Evolutionary conservation across 148 eudicot genomes (phyloP), one percentile per base, ranked within the genome.

Genomic region (Cornus kousa): DNA sequence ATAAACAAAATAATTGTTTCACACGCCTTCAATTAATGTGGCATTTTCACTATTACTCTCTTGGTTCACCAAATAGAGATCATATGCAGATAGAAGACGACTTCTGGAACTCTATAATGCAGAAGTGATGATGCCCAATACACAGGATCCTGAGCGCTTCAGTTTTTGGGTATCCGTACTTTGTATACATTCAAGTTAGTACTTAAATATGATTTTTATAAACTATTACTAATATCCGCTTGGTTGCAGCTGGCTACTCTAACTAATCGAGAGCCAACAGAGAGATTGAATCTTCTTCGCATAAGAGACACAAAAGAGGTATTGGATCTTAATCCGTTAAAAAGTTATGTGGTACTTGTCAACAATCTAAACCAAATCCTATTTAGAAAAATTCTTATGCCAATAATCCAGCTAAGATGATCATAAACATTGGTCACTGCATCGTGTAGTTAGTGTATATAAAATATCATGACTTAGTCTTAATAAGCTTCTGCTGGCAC

Each of bases 261-360:
- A 70, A 88, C 98, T 39, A 92, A 84, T 55, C 87, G 93, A 74
- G 87, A 93, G 75, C 94, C 99, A 66, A 72, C 88, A 65, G 98
- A 97, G 70, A 91, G 93, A 87, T 76, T 94, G 76, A 92, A 97
- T 35, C 90, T 92, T 59, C 94, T 97, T 70, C 89, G 90, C 16
- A 35, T 91, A 50, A 89, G 88, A 89, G 98, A 97, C 82, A 89
- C 98, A 62, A 81, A 80, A 60, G 98, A 94, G 99, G 99, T 97
- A 92, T 37, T 19, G 55, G 31, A 24, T 77, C 46, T 33, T 31
- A 60, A 37, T 57, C 43, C 69, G 32, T 32, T 35, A 2, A 16
- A 37, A 35, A 16, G 19, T 67, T 48, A 24, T 35, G 17, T 48
- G 32, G 17, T 76, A 53, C 7, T 2, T 3, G 37, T 19, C 28